Base-by-base conservation (phyloP, 305 asterid genomes). In the Andrographis paniculata region DNA sequence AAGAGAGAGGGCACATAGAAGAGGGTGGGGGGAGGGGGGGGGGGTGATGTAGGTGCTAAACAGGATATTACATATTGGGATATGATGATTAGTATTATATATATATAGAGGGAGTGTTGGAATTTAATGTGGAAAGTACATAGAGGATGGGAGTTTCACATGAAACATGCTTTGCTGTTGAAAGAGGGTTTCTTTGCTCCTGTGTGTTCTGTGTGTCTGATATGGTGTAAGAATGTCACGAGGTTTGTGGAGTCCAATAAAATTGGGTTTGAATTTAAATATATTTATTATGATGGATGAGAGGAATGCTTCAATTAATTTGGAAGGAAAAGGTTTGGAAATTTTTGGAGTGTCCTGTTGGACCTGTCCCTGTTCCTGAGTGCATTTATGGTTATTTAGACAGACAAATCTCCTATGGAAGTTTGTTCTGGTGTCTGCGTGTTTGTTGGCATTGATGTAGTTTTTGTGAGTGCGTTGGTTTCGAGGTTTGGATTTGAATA, bases 181-280 rank as follows among this genome's bases (percentile, higher is more conserved):
- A 56, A 64, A 24, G 43, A 40, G 54, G 66, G 50, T 1, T 18
- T 63, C 72, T 61, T 58, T 18, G 47, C 38, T 33, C n/a, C n/a
- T n/a, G n/a, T n/a, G n/a, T n/a, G n/a, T n/a, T n/a, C n/a, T n/a
- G n/a, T n/a, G n/a, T n/a, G n/a, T n/a, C n/a, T n/a, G n/a, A n/a
- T n/a, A n/a, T n/a, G n/a, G n/a, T 37, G 42, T 37, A 71, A 59
- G 70, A 63, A 74, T 85, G 75, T 85, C 95, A 85, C 95, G 82
- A 64, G 78, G 59, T 62, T 69, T 45, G 39, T 54, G 50, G 59
- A 16, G 73, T 61, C 62, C 52, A 33, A 44, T 52, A 14, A 61
- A 60, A 47, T 53, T 3, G 30, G 16, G 4, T 33, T 47, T 53
- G 28, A 37, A 28, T 33, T 33, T 13, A 33, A 7, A 13, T 6